A percentile compares a stretch with the other conserved stretches of the same genome.
Evolutionary conservation across 2,329 filamentous ascomycete genomes (phyloP).

Genomic region (Aspergillus nomiae): DNA sequence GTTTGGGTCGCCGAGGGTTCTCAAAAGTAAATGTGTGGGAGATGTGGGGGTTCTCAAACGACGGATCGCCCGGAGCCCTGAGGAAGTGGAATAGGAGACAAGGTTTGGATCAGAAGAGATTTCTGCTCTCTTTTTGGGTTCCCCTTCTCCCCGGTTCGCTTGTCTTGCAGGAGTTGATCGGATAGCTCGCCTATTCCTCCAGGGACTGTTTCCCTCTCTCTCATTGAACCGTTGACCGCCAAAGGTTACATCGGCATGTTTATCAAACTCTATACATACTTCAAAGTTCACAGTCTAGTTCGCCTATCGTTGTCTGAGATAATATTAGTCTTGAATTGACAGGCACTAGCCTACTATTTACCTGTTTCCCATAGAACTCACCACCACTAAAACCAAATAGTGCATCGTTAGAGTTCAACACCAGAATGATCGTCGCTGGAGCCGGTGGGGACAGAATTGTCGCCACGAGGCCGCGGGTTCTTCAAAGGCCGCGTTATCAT

Average conservation of each 20-base stretch:
- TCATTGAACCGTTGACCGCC: not conserved
- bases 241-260: not conserved
- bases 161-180: not conserved
- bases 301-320: not conserved
- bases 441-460: conserved; percentile 1
- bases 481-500: conserved; percentile 8
- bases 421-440: conserved; percentile 12
- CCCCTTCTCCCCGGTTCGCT: not conserved
- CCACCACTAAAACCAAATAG: conserved; percentile 5
- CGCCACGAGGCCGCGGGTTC: conserved; percentile 10
- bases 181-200: not conserved
- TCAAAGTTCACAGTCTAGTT: too few relatives aligned
- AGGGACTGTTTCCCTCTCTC: not conserved
- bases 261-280: not conserved
- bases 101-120: not conserved
- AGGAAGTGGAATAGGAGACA: not conserved
- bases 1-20: not conserved
- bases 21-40: not conserved
- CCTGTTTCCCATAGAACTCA: not conserved
- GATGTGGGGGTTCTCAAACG: not conserved
- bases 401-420: conserved; percentile 5
- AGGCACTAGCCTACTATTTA: not conserved
- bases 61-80: not conserved
- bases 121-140: too few relatives aligned
- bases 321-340: not conserved